Base-by-base conservation (phyloP, 1,284 basidiomycete species). In the Apiotrichum gamsii region DNA sequence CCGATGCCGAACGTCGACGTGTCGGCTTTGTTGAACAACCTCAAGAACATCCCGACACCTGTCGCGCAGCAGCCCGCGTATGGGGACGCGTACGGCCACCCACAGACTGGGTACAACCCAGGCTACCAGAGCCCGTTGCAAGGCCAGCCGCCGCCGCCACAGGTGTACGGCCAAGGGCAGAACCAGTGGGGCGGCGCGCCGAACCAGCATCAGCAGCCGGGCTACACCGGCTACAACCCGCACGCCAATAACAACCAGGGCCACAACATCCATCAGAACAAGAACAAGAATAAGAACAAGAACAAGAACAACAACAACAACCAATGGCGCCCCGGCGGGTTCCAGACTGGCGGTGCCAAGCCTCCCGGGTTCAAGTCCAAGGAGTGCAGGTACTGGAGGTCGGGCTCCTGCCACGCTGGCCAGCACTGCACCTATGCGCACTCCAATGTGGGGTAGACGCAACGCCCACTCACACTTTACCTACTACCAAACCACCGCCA, bases 21-120 rank as follows among this genome's bases (percentile, higher is more conserved):
- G 9, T 19, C 35, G 15, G 44, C 42, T 31, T 20, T 51, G 2
- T 19, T 51, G 5, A 31, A 25, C 30, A 45, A 29, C 43, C 36
- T 50, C 28, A 45, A 23, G 28, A 20, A 31, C 39, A n/a, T 30
- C 5, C 13, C 34, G 4, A 19, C 40, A 1, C 19, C 19, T 11
- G 10, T 28, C 5, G 23, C 23, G 6, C 23, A 38, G 24, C 36
- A 20, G 19, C 34, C 15, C 5, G 15, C 19, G 20, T 15, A 21
- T 5, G 21, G 5, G 36, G 5, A 14, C 21, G 35, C 20, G 6
- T 34, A 34, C 18, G 18, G 9, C 11, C 32, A 34, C n/a, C 20
- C 20, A 24, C 5, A 14, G 21, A 11, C n/a, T n/a, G n/a, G n/a
- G n/a, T n/a, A n/a, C n/a, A n/a, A n/a, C n/a, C n/a, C n/a, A n/a